A percentile compares a stretch with the other conserved stretches of the same genome.
Evolutionary conservation across 371 early-diverging fungal species (phyloP).

Genomic region (Mucor irregularis): DNA sequence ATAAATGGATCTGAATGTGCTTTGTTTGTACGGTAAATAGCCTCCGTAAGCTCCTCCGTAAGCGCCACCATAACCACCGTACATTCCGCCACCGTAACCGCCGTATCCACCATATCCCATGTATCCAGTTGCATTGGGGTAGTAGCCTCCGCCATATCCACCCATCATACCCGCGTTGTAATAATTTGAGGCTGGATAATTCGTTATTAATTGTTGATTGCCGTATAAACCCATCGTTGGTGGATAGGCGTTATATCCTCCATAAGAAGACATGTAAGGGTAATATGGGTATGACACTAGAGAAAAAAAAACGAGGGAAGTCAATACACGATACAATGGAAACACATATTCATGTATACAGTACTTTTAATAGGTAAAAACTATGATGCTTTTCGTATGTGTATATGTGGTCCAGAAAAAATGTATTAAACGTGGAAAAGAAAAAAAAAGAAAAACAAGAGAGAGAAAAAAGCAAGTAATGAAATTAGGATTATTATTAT

Average conservation of each 20-base stretch:
- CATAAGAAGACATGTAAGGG: slow-evolving; percentile 6
- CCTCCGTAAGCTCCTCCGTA: slow-evolving; percentile 9
- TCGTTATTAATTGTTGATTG: slow-evolving; percentile 9
- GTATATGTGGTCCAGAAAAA: no score
- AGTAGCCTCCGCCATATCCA: slow-evolving; percentile 9
- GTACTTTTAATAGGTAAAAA: neutral
- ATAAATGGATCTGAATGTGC: slow-evolving; percentile 18
- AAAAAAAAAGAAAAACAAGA: neutral
- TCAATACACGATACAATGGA: no score
- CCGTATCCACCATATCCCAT: slow-evolving; percentile 4
- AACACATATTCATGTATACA: neutral
- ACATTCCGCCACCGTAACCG: neutral
- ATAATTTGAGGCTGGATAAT: slow-evolving; percentile 3
- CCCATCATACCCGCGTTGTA: slow-evolving; percentile 1
- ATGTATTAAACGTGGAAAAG: neutral
- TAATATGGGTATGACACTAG: slow-evolving; percentile 16
- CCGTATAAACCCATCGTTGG: slow-evolving; percentile 17
- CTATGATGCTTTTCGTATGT: neutral
- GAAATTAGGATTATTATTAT: slow-evolving; percentile 4
- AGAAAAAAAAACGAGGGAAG: no score
- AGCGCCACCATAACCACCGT: slow-evolving; percentile 3
- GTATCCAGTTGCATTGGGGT: slow-evolving; percentile 6
- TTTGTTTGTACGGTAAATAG: slow-evolving; percentile 21
- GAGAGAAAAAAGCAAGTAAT: neutral
- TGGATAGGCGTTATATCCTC: slow-evolving; percentile 3